phyloP scores from a whole-genome alignment of 176 grass and related monocot species.

The Musa beccarii region DNA sequence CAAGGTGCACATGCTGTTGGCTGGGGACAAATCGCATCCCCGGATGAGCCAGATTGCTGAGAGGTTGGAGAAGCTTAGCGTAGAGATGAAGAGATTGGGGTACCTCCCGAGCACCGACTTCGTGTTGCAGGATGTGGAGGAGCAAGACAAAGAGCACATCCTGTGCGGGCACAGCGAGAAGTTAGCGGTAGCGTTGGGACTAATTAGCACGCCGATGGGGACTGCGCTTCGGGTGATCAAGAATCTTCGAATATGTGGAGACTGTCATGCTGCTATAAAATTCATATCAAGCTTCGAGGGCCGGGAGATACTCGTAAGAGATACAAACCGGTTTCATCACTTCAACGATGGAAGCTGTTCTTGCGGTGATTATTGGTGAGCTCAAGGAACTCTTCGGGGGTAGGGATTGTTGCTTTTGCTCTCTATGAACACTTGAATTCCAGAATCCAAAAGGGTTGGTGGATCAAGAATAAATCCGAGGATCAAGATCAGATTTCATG shows the following conservation, averaged over 20 bases:
- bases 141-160: constrained; percentile 79
- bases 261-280: constrained; percentile 61
- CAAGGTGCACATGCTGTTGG: constrained; percentile 64
- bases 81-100: constrained; percentile 52
- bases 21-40: constrained; percentile 57
- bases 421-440: neutral
- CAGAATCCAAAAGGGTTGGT: too few species aligned
- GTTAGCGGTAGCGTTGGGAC: constrained; percentile 51
- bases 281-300: constrained; percentile 55
- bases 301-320: constrained; percentile 55
- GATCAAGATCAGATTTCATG: too few species aligned
- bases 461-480: too few species aligned
- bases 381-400: too few species aligned
- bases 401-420: too few species aligned
- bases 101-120: constrained; percentile 55
- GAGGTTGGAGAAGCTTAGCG: constrained; percentile 46
- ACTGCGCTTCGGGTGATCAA: constrained; percentile 59
- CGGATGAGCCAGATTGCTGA: constrained; percentile 41
- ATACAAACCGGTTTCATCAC: constrained; percentile 67
- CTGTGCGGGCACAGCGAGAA: constrained; percentile 69
- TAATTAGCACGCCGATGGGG: constrained; percentile 42
- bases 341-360: constrained; percentile 59
- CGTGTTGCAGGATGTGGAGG: constrained; percentile 76
- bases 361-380: constrained; percentile 62
- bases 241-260: constrained; percentile 62